Evolutionary conservation across 257 asterid genomes (phyloP), one percentile per base, ranked within the genome.

Genomic region (Avicennia marina): DNA sequence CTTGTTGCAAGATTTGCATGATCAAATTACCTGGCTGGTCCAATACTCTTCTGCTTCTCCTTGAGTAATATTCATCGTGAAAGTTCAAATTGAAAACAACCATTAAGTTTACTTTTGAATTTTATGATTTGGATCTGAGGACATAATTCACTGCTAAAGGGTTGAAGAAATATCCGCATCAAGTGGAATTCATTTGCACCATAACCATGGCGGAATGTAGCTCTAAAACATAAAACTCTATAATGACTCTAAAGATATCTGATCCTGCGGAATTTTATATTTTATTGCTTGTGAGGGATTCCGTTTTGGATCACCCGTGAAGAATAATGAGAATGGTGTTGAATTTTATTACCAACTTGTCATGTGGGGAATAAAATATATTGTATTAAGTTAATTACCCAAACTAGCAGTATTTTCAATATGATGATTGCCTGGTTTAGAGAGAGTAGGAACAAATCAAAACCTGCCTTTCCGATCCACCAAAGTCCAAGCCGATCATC

Each of bases 391-490:
- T 46, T 45, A 42, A 29, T 53, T 22, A 55, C 44, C 9, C 6
- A 53, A 36, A 15, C 45, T 41, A 62, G 67, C 71, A 45, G 52
- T 57, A 62, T 63, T 52, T 41, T n/a, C 24, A 51, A 45, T 7
- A 25, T 40, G 10, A 41, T 49, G 41, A 49, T 52, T 51, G 19
- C 41, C 10, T 21, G 39, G 15, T 53, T 34, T 24, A 21, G 47
- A 20, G 22, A 24, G 47, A 62, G 60, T 53, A 31, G 40, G 32
- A 59, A 58, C n/a, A 60, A 68, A 56, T 57, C 47, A 29, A 46
- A 53, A 16, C 18, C 60, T 26, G 66, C 65, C 40, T 32, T 34
- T 65, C 56, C 55, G 36, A 21, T 11, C 44, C 58, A 64, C 64
- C 53, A 45, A 44, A 38, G 24, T 17, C 65, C 46, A 39, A 44